These are phyloP conservation scores for Phialophora chinensis DNA, from an alignment of 2,329 filamentous ascomycete genomes.

Conservation along the genomic window DNA sequence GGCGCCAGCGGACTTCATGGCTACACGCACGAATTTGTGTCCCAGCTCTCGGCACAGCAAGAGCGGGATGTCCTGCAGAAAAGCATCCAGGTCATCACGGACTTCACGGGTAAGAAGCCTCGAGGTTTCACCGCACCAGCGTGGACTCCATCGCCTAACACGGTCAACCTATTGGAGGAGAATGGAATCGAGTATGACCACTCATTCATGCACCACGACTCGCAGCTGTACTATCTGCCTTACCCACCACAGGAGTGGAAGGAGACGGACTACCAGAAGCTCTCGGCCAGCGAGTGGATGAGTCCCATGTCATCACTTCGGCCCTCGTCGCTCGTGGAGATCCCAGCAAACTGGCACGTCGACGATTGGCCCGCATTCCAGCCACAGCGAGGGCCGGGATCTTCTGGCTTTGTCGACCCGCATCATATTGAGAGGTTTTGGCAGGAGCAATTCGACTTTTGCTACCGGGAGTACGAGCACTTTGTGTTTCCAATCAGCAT, in stretches of 20 bases:
- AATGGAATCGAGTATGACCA: slow-evolving; percentile 55
- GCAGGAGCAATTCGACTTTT: slow-evolving; percentile 56
- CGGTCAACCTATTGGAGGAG: slow-evolving; percentile 49
- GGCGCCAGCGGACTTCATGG: slow-evolving; percentile 48
- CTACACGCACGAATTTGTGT: slow-evolving; percentile 53
- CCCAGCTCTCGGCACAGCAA: slow-evolving; percentile 41
- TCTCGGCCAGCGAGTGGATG: slow-evolving; percentile 37
- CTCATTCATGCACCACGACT: slow-evolving; percentile 57
- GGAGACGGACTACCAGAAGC: slow-evolving; percentile 33
- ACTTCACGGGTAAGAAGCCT: slow-evolving; percentile 50
- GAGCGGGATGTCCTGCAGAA: slow-evolving; percentile 48
- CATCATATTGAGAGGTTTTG: slow-evolving; percentile 51
- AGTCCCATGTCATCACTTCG: slow-evolving; percentile 49
- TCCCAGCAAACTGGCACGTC: slow-evolving; percentile 55
- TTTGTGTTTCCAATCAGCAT: slow-evolving; percentile 57
- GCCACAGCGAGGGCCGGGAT: slow-evolving; percentile 42
- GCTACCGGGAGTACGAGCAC: slow-evolving; percentile 53
- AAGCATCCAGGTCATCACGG: slow-evolving; percentile 49
- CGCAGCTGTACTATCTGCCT: slow-evolving; percentile 37
- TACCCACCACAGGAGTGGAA: slow-evolving; percentile 26
- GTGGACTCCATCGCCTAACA: slow-evolving; percentile 49
- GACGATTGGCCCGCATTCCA: slow-evolving; percentile 56
- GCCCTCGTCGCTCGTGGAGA: slow-evolving; percentile 49
- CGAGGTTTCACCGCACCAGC: slow-evolving; percentile 54
- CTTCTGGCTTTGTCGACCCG: slow-evolving; percentile 43